Evolutionary conservation across 2,329 filamentous ascomycete genomes (phyloP), one percentile per base, ranked within the genome.

Genomic region (Orbilia javanica): DNA sequence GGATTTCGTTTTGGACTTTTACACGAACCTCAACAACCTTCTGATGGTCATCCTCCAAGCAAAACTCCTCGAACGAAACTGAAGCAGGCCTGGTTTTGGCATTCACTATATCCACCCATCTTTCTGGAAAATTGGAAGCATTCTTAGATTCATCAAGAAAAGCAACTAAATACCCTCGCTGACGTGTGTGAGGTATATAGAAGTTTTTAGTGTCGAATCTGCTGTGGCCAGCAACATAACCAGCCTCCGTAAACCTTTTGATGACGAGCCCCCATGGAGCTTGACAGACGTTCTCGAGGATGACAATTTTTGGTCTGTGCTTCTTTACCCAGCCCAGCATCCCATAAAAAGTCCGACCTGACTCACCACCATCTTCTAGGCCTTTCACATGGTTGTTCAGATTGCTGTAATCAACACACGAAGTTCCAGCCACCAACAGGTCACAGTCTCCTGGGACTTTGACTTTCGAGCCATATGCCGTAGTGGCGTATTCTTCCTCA

Each of bases 401-500:
- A 0, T 80, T 82, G 0, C 92, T 94, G 79, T 91, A 92, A 81
- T 94, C 92, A 1, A 93, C 91, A 80, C 92, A 96, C 0, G 91
- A 90, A 48, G 91, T 92, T 0, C 92, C 92, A 5, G 90, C 90
- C 52, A 94, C 85, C 0, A 95, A 84, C 0, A 95, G 82, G 79
- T 94, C 90, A 0, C 89, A 83, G 10, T 87, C 82, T 0, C 83
- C 83, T 0, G 91, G 91, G 0, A 93, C 88, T 0, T 83, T 65
- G 3, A 86, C 86, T 60, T 86, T 84, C 6, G 87, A 87, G 3
- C 92, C 92, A 81, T 91, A 91, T 0, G 90, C 90, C 0, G 91
- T 94, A 20, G 87, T 89, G 0, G 88, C 90, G 53, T 42, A 71
- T 39, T 75, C 63, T 29, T 74, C 84, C 81, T 86, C 85, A 65